Percentiles rank a stretch among this genome's conserved stretches.
Conservation (phyloP, 2,329 filamentous ascomycete species). For the Graphiopsis chlorocephala region DNA sequence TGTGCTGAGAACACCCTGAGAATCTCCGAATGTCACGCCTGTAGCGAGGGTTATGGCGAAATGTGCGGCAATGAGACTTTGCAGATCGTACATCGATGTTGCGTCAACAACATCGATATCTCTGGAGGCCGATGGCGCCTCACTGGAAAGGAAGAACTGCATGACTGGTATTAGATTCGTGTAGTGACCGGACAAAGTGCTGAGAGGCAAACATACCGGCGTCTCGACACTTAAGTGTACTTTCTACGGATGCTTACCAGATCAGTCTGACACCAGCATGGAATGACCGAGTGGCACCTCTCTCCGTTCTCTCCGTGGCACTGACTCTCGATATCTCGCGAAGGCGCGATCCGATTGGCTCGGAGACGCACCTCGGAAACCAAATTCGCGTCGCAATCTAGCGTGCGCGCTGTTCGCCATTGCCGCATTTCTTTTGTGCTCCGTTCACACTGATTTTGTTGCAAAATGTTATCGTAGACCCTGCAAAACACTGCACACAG, state of each 20-base stretch:
- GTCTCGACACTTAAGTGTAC: constrained; percentile 5
- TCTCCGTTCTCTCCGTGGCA: background rate
- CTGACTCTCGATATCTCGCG: background rate
- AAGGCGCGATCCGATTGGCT: background rate
- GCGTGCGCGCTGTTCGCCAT: background rate
- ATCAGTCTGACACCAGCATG: constrained; percentile 20
- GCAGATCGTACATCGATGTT: constrained; percentile 28
- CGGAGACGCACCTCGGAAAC: constrained; percentile 1
- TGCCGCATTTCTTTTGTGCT: constrained; percentile 4
- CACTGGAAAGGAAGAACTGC: constrained; percentile 32
- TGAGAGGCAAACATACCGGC: constrained; percentile 6
- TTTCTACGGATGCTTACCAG: background rate
- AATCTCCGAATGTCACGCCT: background rate
- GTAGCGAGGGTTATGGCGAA: constrained; percentile 25
- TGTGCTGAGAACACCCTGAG: constrained; percentile 13
- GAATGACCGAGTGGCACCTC: constrained; percentile 23
- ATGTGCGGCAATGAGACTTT: constrained; percentile 29
- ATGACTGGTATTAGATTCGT: constrained; percentile 1
- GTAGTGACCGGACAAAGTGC: background rate
- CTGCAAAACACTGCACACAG: background rate
- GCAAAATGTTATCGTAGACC: background rate
- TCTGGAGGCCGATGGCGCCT: constrained; percentile 24
- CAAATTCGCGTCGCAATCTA: background rate
- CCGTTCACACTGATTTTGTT: constrained; percentile 3
- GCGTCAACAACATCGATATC: constrained; percentile 28